Evolutionary conservation across 164 flowering plant genomes (phyloP).

Genomic region (Kalanchoe fedtschenkoi): DNA sequence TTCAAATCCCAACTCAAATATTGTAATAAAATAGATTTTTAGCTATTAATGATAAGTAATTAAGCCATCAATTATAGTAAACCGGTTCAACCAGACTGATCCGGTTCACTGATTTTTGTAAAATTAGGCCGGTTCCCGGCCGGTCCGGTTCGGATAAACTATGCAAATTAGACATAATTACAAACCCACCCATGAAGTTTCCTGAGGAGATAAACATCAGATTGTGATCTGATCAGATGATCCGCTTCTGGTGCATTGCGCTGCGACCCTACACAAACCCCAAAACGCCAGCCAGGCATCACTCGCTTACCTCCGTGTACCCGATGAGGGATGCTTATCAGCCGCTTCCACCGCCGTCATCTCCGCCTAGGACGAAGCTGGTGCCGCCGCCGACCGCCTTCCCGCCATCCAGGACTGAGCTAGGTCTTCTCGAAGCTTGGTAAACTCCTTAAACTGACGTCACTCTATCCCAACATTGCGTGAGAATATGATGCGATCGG

Average conservation of each 20-base stretch:
- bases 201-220: neutral
- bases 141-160: too few relatives aligned
- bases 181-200: neutral
- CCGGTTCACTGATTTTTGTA: too few relatives aligned
- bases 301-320: neutral
- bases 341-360: neutral
- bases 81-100: too few relatives aligned
- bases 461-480: neutral
- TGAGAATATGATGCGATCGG: neutral
- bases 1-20: too few relatives aligned
- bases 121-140: too few relatives aligned
- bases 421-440: slow-evolving; percentile 5
- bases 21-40: too few relatives aligned
- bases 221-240: neutral
- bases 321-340: neutral
- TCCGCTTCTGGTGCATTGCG: too few relatives aligned
- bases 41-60: too few relatives aligned
- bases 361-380: neutral
- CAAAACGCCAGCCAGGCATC: neutral
- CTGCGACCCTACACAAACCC: too few relatives aligned
- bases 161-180: neutral
- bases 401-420: slow-evolving; percentile 2
- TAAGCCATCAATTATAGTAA: too few relatives aligned
- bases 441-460: neutral
- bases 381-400: slow-evolving; percentile 2